Evolutionary conservation across 2,329 filamentous ascomycete species (phyloP).

Genomic region (Exutisphaerella laricina): DNA sequence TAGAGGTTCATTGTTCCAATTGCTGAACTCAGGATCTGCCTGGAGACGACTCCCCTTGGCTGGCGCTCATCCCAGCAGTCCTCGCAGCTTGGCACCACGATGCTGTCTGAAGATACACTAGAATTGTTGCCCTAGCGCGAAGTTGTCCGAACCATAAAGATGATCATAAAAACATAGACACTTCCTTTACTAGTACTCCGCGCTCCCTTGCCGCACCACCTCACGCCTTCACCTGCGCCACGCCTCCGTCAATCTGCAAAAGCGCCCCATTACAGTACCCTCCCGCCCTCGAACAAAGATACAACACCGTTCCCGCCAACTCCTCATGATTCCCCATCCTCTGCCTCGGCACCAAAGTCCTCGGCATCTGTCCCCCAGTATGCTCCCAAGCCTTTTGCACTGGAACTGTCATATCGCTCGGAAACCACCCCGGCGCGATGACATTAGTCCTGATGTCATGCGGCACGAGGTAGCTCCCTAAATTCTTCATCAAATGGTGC

Average conservation of each 20-base stretch:
- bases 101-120: too few species aligned
- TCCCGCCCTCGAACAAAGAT: constrained; percentile 47
- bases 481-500: constrained; percentile 42
- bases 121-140: too few species aligned
- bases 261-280: constrained; percentile 52
- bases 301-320: constrained; percentile 46
- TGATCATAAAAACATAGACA: too few species aligned
- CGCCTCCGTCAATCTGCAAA: constrained; percentile 45
- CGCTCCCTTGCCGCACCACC: too few species aligned
- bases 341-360: constrained; percentile 27
- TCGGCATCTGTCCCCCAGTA: constrained; percentile 28
- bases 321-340: constrained; percentile 39
- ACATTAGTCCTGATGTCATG: constrained; percentile 46
- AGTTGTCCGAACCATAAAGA: too few species aligned
- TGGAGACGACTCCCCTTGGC: too few species aligned
- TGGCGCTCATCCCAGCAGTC: too few species aligned
- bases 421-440: constrained; percentile 42
- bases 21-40: too few species aligned
- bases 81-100: too few species aligned
- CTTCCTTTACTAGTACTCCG: too few species aligned
- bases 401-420: constrained; percentile 42
- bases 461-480: constrained; percentile 39
- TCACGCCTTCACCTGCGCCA: constrained; percentile 31
- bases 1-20: too few species aligned
- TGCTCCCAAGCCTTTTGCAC: constrained; percentile 34